These are phyloP conservation scores for Saccharomycopsis hybrid DNA, from an alignment of 1,139 yeast species.

Conservation along the genomic window DNA sequence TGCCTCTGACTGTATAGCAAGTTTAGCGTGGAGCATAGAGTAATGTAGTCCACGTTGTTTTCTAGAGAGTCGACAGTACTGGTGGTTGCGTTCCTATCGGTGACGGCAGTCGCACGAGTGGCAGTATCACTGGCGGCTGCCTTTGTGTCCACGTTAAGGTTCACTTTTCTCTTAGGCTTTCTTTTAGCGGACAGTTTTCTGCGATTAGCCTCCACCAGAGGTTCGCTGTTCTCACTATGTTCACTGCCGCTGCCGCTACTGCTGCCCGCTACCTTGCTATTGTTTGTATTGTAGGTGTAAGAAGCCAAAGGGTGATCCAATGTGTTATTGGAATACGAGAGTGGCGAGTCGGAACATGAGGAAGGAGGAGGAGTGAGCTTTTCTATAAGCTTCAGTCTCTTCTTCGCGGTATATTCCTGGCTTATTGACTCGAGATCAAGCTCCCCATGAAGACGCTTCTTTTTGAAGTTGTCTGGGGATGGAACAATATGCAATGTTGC, in stretches of 20 bases:
- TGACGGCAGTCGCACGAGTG: neutral
- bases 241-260: neutral
- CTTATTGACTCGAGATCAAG: neutral
- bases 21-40: constrained; percentile 16
- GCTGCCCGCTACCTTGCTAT: neutral
- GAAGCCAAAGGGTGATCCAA: neutral
- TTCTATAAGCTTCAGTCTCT: constrained; percentile 1
- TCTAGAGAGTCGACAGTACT: neutral
- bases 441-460: constrained; percentile 7
- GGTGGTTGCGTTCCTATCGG: neutral
- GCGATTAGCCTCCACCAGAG: neutral
- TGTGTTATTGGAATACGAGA: neutral
- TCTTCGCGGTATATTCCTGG: neutral
- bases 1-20: constrained; percentile 15
- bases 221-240: neutral
- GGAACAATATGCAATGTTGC: constrained; percentile 12
- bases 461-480: neutral
- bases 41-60: constrained; percentile 17
- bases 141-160: neutral
- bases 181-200: neutral
- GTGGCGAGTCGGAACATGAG: constrained; percentile 2
- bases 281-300: neutral
- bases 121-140: neutral
- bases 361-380: constrained; percentile 16
- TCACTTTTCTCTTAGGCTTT: neutral